Base-by-base conservation (phyloP, 176 grass and related monocot genomes). In the Melocanna baccifera region DNA sequence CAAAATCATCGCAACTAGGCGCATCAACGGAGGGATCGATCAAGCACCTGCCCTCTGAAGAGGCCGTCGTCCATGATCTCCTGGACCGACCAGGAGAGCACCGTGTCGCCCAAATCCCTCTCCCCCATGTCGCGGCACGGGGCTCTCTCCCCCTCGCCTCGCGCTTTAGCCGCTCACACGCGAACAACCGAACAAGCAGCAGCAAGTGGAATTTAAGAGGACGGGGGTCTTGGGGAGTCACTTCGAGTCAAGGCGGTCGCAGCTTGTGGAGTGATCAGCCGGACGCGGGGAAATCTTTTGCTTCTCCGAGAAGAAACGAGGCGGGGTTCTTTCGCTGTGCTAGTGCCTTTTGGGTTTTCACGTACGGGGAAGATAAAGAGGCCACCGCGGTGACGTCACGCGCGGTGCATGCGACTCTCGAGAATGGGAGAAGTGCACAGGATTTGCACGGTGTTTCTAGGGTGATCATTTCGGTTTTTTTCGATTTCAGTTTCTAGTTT, bases 31-130 rank as follows among this genome's bases (percentile, higher is more conserved):
- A 84, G 76, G 50, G 52, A 55, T 41, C n/a, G 80, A 81, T 70
- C 25, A 48, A 64, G 15, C 20, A 90, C 92, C 92, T 92, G 4
- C 3, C 43, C 75, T 56, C 53, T 87, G 87, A 43, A 86, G 72
- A 90, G 68, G 34, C 79, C 65, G 47, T 75, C 64, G 80, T 92
- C 50, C 56, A 72, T 48, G 74, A 92, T 71, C 2, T 92, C 68
- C 39, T 47, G 52, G 74, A 94, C 28, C 1, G 64, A 63, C 90
- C 92, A 94, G 76, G 90, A 90, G 58, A 94, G 87, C 70, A 94
- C 76, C 20, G 76, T 55, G 70, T 83, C 85, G 10, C 13, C 84
- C 87, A 94, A 83, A 75, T 86, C 82, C 30, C 7, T 65, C 87
- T 79, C 61, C 47, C 6, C 73, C 73, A 78, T 65, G 71, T n/a